phyloP scores from a whole-genome alignment of 768 basidiomycete species.

The Kwoniella dendrophila region DNA sequence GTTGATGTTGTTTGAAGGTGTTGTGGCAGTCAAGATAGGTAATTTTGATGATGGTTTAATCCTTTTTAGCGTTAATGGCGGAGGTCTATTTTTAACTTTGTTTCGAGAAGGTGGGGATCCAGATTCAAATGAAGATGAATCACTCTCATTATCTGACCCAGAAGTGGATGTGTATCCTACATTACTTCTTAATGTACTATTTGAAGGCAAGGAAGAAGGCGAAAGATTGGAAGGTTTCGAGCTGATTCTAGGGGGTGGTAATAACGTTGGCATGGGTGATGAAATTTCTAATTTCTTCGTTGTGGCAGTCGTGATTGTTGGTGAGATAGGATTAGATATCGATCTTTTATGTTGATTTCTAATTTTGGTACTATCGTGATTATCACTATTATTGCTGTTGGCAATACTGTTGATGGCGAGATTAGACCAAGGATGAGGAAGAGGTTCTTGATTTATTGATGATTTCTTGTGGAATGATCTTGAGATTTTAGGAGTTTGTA shows the following conservation, averaged over 20 bases:
- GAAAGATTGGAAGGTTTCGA: slow-evolving; percentile 6
- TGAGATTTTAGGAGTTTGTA: slow-evolving; percentile 3
- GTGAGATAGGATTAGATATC: slow-evolving; percentile 6
- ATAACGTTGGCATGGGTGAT: slow-evolving; percentile 10
- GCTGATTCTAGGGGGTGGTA: slow-evolving; percentile 21
- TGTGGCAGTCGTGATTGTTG: no score
- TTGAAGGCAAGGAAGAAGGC: not conserved
- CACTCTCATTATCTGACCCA: slow-evolving; percentile 3
- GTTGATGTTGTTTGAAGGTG: not conserved
- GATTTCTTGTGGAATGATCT: not conserved
- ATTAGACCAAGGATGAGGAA: not conserved
- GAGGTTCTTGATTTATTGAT: not conserved
- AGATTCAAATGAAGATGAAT: not conserved
- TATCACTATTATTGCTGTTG: not conserved
- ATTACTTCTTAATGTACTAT: not conserved
- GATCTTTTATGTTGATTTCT: slow-evolving; percentile 9
- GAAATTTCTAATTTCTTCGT: slow-evolving; percentile 13
- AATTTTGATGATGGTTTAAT: slow-evolving; percentile 22
- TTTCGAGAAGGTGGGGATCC: not conserved
- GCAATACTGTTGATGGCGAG: no score
- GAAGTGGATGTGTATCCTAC: not conserved
- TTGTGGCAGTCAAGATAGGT: slow-evolving; percentile 27
- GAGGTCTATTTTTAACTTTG: slow-evolving; percentile 29
- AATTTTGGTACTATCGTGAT: not conserved
- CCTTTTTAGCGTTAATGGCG: slow-evolving; percentile 31